Base-by-base conservation (phyloP, 495 filamentous ascomycete species). In the Aspergillus asperescens region DNA sequence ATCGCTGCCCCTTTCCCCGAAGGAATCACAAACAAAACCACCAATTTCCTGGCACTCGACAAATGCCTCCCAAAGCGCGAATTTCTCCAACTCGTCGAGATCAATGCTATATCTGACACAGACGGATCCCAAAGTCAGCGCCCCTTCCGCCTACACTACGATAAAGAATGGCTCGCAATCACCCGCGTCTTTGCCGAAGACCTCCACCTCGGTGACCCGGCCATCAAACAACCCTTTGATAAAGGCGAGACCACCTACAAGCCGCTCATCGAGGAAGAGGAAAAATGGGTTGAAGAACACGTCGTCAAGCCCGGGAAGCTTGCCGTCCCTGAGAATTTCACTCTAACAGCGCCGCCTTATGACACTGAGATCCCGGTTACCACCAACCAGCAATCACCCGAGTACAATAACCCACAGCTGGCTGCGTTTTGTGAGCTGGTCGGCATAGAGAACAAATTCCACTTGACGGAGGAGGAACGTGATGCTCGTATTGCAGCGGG, bases 81-180 rank as follows among this genome's bases (percentile, higher is more conserved):
- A n/a, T 97, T 90, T 63, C 77, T 97, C 34, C 87, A 96, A 53
- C 71, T 96, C 4, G 65, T 86, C 15, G 76, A 83, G 13, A 70
- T 94, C 24, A 27, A 60, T 0, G 73, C 85, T 4, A 45, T 76
- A 19, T 65, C 62, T 0, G 54, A 69, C 4, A 47, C 65, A 9
- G 41, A 53, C 10, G 43, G 52, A 2, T 48, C 54, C 13, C 49
- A 59, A 4, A 19, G n/a, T 4, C 31, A 62, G 22, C 53, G 71
- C 13, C 72, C 69, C 1, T 61, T 70, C 40, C 63, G 65, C 5
- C 80, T 97, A 4, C 67, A 81, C 27, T 96, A 97, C 65, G 93
- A 98, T 65, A 82, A 83, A 24, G 93, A 98, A 71, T 98, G 91
- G 91, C 81, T 97, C 3, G 85, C 93, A 7, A 95, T 98, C 56